A percentile compares a stretch with the other conserved stretches of the same genome.
These are phyloP conservation scores for Neltuma alba DNA, from an alignment of 306 rosid species.

Conservation along the genomic window DNA sequence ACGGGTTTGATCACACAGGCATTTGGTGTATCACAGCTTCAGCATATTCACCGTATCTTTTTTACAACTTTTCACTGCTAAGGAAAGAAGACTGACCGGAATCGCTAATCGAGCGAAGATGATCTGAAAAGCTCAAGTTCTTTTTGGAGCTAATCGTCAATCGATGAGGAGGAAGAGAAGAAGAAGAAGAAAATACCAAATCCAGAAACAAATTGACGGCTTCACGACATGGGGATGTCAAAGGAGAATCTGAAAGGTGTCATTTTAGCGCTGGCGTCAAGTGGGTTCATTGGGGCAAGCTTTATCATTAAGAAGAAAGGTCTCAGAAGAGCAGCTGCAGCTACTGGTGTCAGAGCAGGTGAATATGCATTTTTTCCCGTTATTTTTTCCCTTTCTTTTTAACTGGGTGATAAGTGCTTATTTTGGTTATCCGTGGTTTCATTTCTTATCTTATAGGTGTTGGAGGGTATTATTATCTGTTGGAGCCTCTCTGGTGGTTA, in stretches of 20 bases:
- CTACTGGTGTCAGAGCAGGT: slow-evolving; percentile 86
- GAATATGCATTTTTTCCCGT: background rate
- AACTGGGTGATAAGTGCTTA: background rate
- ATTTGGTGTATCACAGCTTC: background rate
- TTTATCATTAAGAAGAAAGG: slow-evolving; percentile 90
- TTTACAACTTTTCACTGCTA: slow-evolving; percentile 9
- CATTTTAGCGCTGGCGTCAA: slow-evolving; percentile 72
- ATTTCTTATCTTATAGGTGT: slow-evolving; percentile 52
- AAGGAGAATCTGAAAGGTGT: slow-evolving; percentile 69
- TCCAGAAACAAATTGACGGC: slow-evolving; percentile 24
- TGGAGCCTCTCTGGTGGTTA: slow-evolving; percentile 94
- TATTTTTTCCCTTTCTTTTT: background rate
- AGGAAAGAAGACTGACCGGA: background rate
- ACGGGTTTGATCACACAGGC: background rate
- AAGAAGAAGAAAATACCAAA: slow-evolving; percentile 22
- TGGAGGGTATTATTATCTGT: slow-evolving; percentile 85
- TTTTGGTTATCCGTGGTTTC: slow-evolving; percentile 27
- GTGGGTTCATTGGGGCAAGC: slow-evolving; percentile 85
- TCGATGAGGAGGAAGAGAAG: slow-evolving; percentile 61
- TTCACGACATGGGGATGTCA: slow-evolving; percentile 51
- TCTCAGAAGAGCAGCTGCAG: slow-evolving; percentile 76
- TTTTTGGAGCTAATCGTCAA: slow-evolving; percentile 42
- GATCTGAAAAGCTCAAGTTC: slow-evolving; percentile 46
- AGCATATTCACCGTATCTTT: slow-evolving; percentile 31
- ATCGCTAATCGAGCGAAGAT: slow-evolving; percentile 35